Percentiles rank a stretch among this genome's conserved stretches.
Conservation (phyloP, 257 asterid species). For the Solanum microdontum region DNA sequence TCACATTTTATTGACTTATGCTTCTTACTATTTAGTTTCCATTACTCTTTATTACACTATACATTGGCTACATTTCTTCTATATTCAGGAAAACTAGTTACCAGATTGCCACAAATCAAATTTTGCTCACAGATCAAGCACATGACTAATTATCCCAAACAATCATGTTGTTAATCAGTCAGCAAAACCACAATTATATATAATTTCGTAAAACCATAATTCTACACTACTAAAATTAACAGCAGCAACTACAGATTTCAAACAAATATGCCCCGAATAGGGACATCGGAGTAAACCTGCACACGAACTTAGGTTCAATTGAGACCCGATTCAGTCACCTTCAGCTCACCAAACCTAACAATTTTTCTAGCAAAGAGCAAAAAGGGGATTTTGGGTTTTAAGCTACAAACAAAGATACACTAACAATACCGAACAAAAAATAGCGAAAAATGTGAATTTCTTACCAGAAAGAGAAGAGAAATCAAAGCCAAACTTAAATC, state of each 20-base stretch:
- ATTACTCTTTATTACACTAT: neutral
- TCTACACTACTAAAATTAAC: neutral
- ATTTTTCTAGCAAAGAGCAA: neutral
- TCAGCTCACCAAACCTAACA: neutral
- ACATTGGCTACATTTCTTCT: neutral
- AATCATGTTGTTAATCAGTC: neutral
- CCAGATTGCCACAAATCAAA: neutral
- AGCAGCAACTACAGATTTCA: neutral
- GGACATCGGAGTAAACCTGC: neutral
- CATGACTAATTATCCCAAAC: neutral
- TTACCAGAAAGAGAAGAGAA: slow-evolving; percentile 4
- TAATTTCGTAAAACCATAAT: neutral
- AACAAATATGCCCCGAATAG: neutral
- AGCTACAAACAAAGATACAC: neutral
- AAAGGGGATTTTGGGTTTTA: neutral
- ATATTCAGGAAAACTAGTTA: neutral
- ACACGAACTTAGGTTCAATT: neutral
- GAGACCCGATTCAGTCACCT: neutral
- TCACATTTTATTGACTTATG: neutral
- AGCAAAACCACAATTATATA: neutral
- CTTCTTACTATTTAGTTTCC: neutral
- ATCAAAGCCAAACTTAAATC: neutral
- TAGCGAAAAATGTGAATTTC: neutral
- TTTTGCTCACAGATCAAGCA: neutral
- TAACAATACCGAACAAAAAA: neutral